These are phyloP conservation scores for Corylus avellana DNA, from an alignment of 306 rosid genomes.

Conservation along the genomic window DNA sequence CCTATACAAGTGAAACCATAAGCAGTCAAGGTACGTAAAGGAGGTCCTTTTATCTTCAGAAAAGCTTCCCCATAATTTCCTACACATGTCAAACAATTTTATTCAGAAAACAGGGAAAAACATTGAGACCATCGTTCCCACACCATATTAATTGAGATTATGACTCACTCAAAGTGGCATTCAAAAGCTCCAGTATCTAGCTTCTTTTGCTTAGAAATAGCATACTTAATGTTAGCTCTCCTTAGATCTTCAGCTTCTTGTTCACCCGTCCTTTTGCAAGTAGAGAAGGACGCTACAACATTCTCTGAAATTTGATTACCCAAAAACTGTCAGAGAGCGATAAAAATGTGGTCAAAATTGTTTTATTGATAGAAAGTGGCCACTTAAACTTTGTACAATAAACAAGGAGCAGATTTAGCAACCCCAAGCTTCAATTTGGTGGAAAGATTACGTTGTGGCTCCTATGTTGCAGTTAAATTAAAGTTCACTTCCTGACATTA, in stretches of 20 bases:
- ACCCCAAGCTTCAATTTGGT: neutral
- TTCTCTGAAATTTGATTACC: conserved; percentile 12
- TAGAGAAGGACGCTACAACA: conserved; percentile 13
- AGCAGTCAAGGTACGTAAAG: conserved; percentile 35
- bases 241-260: conserved; percentile 29
- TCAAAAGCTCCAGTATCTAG: conserved; percentile 55
- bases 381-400: neutral
- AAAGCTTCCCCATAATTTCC: conserved; percentile 65
- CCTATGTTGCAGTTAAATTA: neutral
- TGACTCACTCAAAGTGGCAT: conserved; percentile 56
- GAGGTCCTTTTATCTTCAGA: conserved; percentile 53
- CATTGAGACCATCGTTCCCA: neutral
- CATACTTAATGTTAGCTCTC: conserved; percentile 22
- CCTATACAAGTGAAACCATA: conserved; percentile 67
- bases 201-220: conserved; percentile 23
- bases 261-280: conserved; percentile 11
- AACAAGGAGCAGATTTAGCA: neutral
- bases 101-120: conserved; percentile 23
- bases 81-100: conserved; percentile 31
- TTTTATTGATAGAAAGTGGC: neutral
- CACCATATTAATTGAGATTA: conserved; percentile 11
- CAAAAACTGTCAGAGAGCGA: conserved; percentile 12
- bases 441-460: neutral
- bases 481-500: neutral
- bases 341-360: neutral